These are phyloP conservation scores for Durusdinium trenchii DNA, from an alignment of 73 alveolate species.

Conservation along the genomic window DNA sequence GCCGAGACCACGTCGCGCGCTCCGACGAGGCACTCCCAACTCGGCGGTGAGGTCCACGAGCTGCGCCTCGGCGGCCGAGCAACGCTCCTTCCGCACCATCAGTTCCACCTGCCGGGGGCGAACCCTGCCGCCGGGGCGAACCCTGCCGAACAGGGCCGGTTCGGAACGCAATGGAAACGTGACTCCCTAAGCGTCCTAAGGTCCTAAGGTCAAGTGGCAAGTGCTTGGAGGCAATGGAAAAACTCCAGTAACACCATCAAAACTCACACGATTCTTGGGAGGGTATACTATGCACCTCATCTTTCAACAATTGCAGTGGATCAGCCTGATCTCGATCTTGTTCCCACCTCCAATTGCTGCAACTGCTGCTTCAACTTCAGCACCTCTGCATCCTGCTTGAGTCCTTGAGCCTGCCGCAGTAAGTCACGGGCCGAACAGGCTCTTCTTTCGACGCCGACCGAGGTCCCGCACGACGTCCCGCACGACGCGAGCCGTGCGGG, in stretches of 20 bases:
- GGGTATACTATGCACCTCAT: not conserved
- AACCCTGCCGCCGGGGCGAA: not conserved
- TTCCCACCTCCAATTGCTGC: conserved; percentile 65
- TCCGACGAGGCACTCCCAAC: conserved; percentile 45
- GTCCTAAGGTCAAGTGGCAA: not conserved
- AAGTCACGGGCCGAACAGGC: not conserved
- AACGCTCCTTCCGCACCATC: conserved; percentile 75
- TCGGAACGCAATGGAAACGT: not conserved
- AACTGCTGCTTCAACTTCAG: conserved; percentile 73
- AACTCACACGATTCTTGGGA: too few species aligned
- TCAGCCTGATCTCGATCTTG: not conserved
- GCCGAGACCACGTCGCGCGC: not conserved
- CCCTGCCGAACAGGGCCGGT: not conserved
- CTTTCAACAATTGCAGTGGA: not conserved
- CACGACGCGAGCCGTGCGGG: not conserved
- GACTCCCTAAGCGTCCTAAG: not conserved
- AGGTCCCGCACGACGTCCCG: not conserved
- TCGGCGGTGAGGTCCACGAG: conserved; percentile 75
- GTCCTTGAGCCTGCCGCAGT: not conserved
- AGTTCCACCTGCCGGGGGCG: conserved; percentile 67
- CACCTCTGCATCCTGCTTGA: conserved; percentile 46
- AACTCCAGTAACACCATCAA: too few species aligned
- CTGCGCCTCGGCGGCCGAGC: conserved; percentile 86
- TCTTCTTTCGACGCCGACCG: not conserved
- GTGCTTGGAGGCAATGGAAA: not conserved